These are phyloP conservation scores for Arabidopsis hybrid DNA, from an alignment of 441 rosid genomes.

Conservation along the genomic window DNA sequence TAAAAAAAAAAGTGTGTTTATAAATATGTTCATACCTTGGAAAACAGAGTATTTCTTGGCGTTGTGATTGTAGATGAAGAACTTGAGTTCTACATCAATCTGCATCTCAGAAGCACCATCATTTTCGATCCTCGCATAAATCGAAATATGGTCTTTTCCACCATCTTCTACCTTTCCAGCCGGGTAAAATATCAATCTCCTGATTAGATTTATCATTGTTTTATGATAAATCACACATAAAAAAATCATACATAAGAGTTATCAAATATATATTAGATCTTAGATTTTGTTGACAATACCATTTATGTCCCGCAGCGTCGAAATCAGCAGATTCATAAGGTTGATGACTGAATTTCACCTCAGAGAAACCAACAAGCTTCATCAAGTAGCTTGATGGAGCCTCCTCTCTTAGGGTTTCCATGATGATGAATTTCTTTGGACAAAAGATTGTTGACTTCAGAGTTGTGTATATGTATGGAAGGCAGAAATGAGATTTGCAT, in stretches of 20 bases:
- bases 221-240: not conserved
- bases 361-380: slow-evolving; percentile 25
- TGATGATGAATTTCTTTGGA: not conserved
- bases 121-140: slow-evolving; percentile 11
- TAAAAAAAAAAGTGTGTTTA: not conserved
- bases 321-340: slow-evolving; percentile 17
- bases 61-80: slow-evolving; percentile 17
- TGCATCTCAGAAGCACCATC: slow-evolving; percentile 17
- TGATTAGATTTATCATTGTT: not conserved
- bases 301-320: slow-evolving; percentile 1
- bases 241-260: not conserved
- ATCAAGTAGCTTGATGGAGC: slow-evolving; percentile 28
- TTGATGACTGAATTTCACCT: slow-evolving; percentile 5
- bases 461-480: not conserved
- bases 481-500: not conserved
- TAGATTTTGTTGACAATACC: not conserved
- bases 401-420: slow-evolving; percentile 19
- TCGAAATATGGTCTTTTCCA: slow-evolving; percentile 19
- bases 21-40: slow-evolving; percentile 2
- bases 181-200: slow-evolving; percentile 28
- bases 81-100: slow-evolving; percentile 19
- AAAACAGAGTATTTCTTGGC: slow-evolving; percentile 5
- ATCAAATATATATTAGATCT: not conserved
- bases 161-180: slow-evolving; percentile 9
- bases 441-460: not conserved